Base-by-base conservation (phyloP, 345 rosid genomes). In the Aquilaria malaccensis region DNA sequence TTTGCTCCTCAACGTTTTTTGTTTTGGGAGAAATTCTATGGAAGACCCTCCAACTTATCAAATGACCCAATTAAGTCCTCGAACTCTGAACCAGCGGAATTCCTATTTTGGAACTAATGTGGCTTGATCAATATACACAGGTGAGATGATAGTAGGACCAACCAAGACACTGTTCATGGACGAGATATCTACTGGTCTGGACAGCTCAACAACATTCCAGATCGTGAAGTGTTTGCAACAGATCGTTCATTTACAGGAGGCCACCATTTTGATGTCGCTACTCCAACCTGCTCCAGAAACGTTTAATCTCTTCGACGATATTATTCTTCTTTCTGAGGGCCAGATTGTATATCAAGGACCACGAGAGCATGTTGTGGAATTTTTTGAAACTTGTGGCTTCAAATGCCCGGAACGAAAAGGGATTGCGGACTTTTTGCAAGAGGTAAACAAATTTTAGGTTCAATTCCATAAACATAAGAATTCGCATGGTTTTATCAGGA, bases 101-200 rank as follows among this genome's bases (percentile, higher is more conserved):
- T 22, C 22, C 22, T 22, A 22, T 22, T 22, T 22, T 22, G 22
- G 22, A 12, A 7, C 9, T 46, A 48, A 14, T 13, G 29, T 31
- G 31, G 12, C 22, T 49, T 59, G 53, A 55, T 31, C 4, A 14
- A 48, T 59, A 30, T 50, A 30, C 43, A 31, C 74, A 89, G 98
- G 97, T 47, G 99, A 94, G 76, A 94, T 90, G 99, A 86, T 87
- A 31, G 99, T 94, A 33, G 95, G 97, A 22, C 99, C 99, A 30
- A 83, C 97, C 32, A 94, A 90, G 68, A 80, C 95, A 22, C 45
- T 94, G 55, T 87, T 79, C 68, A 94, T 94, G 97, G 99, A 94
- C 62, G 99, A 90, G 74, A 94, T 88, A 78, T 89, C 99, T 7
- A 94, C 96, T 0, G 99, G 96, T 54, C 76, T 90, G 46, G 99